phyloP scores from a whole-genome alignment of 805 yeast species.

The Lachancea mirantina region DNA sequence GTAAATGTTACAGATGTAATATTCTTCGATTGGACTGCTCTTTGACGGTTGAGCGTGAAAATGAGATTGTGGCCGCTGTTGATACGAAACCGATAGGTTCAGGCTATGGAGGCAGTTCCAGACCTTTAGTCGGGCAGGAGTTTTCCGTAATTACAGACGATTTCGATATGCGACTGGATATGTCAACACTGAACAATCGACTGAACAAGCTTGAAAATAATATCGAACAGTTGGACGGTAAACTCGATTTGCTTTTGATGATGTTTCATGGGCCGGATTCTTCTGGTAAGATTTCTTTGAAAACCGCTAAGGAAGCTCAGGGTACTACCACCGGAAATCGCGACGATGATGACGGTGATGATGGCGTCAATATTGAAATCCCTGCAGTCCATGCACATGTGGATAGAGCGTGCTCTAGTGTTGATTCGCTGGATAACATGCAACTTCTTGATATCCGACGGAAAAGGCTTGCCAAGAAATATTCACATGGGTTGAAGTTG shows the following conservation, averaged over 20 bases:
- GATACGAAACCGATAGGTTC: no score
- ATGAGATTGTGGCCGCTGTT: constrained; percentile 20
- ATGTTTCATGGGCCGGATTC: constrained; percentile 16
- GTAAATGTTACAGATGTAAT: constrained; percentile 47
- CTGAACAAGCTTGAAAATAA: constrained; percentile 24
- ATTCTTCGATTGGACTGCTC: constrained; percentile 44
- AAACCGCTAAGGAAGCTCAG: neutral
- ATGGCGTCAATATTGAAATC: constrained; percentile 1
- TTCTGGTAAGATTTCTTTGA: constrained; percentile 1
- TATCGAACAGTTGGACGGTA: constrained; percentile 16
- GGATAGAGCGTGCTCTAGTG: constrained; percentile 2
- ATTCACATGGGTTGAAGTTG: constrained; percentile 15
- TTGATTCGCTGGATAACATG: constrained; percentile 1
- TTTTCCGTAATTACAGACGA: no score
- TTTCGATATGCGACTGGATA: no score
- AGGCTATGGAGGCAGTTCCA: no score
- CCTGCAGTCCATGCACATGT: constrained; percentile 1
- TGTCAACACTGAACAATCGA: constrained; percentile 13
- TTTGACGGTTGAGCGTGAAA: constrained; percentile 30
- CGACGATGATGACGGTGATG: neutral
- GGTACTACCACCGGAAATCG: neutral
- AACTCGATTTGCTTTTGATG: constrained; percentile 19
- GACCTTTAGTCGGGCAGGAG: constrained; percentile 7
- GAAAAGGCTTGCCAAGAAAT: neutral
- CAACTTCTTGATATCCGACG: neutral